Evolutionary conservation across 257 asterid species (phyloP), one percentile per base, ranked within the genome.

Genomic region (Thymus quinquecostatus): DNA sequence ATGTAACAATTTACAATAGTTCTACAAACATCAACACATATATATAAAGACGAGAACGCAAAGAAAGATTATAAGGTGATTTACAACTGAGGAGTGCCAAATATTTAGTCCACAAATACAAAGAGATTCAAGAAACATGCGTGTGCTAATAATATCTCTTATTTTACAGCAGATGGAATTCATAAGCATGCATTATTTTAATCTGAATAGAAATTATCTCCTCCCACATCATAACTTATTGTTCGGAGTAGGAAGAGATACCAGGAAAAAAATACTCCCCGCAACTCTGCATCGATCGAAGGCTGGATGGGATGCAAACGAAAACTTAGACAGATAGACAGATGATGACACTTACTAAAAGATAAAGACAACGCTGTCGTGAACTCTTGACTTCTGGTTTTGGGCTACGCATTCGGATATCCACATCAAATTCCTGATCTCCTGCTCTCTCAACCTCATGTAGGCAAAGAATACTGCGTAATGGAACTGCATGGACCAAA

Each of bases 391-490:
- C 78, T 92, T 92, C 82, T 92, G 98, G 91, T 92, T 92, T 77
- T 92, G 97, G 27, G 98, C 96, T 58, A 92, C 98, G 0, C 98
- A 92, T 86, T 92, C 98, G 8, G 97, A 92, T 76, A 92, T 92
- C 98, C 98, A 92, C 98, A 92, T 92, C 81, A 92, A 73, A 84
- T 92, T 92, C 86, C 97, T 81, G 87, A 92, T 92, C 85, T 92
- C 98, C 83, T 92, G 98, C 83, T 92, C 98, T 79, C 91, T 84
- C 87, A 90, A 62, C 82, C 97, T 92, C 84, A 90, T 84, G 86
- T 92, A 92, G 9, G 98, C 94, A 50, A 92, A 92, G 73, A 92
- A 90, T 66, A 92, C 98, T 14, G 84, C 97, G 32, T 81, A 92
- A 68, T 92, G 98, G 83, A 92, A 92, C 97, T 92, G 91, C 92